Percentiles rank a stretch among this genome's conserved stretches.
These are phyloP conservation scores for Nicotiana rustica DNA, from an alignment of 305 asterid genomes.

Conservation along the genomic window DNA sequence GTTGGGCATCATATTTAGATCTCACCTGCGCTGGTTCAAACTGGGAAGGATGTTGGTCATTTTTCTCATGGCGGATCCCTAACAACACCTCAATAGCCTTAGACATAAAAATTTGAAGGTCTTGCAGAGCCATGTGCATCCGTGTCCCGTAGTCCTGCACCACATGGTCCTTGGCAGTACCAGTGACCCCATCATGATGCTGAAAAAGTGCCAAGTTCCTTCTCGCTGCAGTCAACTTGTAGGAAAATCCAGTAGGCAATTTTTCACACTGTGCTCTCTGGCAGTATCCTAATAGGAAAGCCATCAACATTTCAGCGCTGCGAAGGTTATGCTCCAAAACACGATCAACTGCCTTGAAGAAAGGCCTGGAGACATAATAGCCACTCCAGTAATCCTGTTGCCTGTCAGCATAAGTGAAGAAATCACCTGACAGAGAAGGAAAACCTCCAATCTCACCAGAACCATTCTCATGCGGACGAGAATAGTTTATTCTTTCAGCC, in stretches of 20 bases:
- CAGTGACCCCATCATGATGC: slow-evolving; percentile 99
- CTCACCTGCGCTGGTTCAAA: slow-evolving; percentile 87
- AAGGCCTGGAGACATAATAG: slow-evolving; percentile 96
- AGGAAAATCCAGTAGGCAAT: slow-evolving; percentile 81
- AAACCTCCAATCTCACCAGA: slow-evolving; percentile 89
- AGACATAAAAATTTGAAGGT: slow-evolving; percentile 86
- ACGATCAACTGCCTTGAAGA: slow-evolving; percentile 97
- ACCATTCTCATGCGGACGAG: slow-evolving; percentile 74
- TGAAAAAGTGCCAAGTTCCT: slow-evolving; percentile 92
- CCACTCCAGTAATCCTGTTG: slow-evolving; percentile 99
- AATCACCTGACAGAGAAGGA: slow-evolving; percentile 93
- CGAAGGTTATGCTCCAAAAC: slow-evolving; percentile 96
- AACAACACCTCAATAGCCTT: slow-evolving; percentile 87
- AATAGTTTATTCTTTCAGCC: slow-evolving; percentile 82
- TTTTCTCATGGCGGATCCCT: slow-evolving; percentile 83
- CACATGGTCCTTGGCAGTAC: slow-evolving; percentile 95
- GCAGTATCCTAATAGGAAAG: slow-evolving; percentile 84
- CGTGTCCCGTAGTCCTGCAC: slow-evolving; percentile 90
- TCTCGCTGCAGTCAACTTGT: slow-evolving; percentile 91
- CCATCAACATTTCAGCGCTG: slow-evolving; percentile 92
- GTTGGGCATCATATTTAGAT: slow-evolving; percentile 82
- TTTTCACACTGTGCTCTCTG: slow-evolving; percentile 88
- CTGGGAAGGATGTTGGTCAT: slow-evolving; percentile 83
- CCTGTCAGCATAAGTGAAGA: slow-evolving; percentile 95
- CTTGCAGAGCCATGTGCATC: slow-evolving; percentile 93